Conservation (phyloP, 139 green algal genomes). For the Chlamydomonas sphaeroides region DNA sequence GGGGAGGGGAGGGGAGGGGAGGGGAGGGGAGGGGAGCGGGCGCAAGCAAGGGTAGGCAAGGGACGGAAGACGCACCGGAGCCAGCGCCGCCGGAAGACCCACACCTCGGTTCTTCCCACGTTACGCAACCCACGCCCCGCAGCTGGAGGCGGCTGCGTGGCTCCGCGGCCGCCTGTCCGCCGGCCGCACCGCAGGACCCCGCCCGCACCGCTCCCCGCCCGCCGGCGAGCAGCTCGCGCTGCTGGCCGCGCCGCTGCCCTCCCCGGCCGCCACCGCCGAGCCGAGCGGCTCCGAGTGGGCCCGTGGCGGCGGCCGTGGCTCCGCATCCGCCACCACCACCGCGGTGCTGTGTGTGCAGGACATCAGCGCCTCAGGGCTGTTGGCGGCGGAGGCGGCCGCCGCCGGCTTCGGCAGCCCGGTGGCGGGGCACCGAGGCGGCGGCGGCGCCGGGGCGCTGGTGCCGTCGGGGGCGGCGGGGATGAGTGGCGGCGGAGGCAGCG, state of each 20-base stretch:
- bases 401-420: neutral
- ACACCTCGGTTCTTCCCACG: neutral
- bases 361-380: neutral
- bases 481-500: neutral
- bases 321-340: neutral
- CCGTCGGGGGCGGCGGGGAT: neutral
- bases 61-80: too few species aligned
- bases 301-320: neutral
- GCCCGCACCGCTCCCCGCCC: neutral
- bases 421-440: neutral
- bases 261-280: neutral
- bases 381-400: neutral
- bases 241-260: neutral
- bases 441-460: neutral
- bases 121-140: neutral
- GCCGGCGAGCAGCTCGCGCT: neutral
- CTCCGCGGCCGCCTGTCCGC: slow-evolving; percentile 25
- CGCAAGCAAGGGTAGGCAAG: too few species aligned
- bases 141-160: slow-evolving; percentile 33
- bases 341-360: slow-evolving; percentile 19
- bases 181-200: slow-evolving; percentile 2
- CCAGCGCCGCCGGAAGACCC: neutral
- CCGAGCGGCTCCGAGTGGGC: too few species aligned
- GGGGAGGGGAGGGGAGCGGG: too few species aligned
- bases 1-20: too few species aligned